Evolutionary conservation across 1,284 basidiomycete species (phyloP).

Genomic region (Tremellales sp.): DNA sequence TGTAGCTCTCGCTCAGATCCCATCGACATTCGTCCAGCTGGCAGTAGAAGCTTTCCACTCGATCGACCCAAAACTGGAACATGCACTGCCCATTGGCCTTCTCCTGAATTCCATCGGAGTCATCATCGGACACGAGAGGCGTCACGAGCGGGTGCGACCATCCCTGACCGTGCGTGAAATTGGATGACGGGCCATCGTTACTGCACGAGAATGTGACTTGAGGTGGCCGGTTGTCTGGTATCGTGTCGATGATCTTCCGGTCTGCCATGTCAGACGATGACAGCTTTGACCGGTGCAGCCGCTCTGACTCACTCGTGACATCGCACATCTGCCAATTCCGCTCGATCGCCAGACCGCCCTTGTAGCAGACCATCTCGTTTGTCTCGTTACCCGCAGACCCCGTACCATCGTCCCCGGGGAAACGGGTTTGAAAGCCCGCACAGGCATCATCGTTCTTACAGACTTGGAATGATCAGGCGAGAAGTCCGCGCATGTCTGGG

Average conservation of each 20-base stretch:
- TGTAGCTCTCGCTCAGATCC: conserved; percentile 33
- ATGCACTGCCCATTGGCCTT: conserved; percentile 58
- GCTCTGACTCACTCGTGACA: conserved; percentile 73
- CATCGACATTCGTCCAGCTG: conserved; percentile 58
- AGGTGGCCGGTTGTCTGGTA: conserved; percentile 73
- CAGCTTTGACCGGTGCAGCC: neutral
- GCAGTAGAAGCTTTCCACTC: conserved; percentile 94
- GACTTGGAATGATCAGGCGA: conserved; percentile 53
- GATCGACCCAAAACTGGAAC: conserved; percentile 97
- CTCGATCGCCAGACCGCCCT: conserved; percentile 82
- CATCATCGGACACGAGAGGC: conserved; percentile 8
- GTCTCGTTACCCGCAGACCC: conserved; percentile 52
- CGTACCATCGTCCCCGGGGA: conserved; percentile 39
- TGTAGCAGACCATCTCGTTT: conserved; percentile 87
- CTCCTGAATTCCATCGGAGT: conserved; percentile 1
- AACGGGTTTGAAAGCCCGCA: conserved; percentile 63
- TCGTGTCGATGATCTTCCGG: conserved; percentile 82
- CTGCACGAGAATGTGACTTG: conserved; percentile 92
- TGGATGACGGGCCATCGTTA: conserved; percentile 37
- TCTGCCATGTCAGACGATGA: conserved; percentile 51
- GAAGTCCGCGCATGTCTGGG: neutral
- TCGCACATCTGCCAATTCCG: conserved; percentile 96
- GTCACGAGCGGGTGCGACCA: conserved; percentile 19
- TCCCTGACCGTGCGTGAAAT: conserved; percentile 4
- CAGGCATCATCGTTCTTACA: conserved; percentile 79